These are phyloP conservation scores for Lithospermum erythrorhizon DNA, from an alignment of 257 asterid species.

Conservation along the genomic window DNA sequence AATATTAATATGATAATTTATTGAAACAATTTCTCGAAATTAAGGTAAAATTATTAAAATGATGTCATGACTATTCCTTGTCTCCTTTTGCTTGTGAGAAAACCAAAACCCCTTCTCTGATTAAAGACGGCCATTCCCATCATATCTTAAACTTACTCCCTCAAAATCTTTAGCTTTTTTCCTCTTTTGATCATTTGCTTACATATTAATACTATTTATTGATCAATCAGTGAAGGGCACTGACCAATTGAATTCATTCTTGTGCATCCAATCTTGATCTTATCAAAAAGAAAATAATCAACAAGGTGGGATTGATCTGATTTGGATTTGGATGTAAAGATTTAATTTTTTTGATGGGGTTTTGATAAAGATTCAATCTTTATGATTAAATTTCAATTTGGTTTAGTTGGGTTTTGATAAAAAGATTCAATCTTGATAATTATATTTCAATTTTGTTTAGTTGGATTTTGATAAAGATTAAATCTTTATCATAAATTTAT, in stretches of 20 bases:
- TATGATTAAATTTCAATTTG: constrained; percentile 8
- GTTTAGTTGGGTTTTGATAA: constrained; percentile 20
- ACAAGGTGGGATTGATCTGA: constrained; percentile 22
- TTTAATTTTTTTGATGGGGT: constrained; percentile 16
- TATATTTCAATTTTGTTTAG: not conserved
- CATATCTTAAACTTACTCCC: constrained; percentile 6
- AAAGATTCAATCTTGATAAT: constrained; percentile 7
- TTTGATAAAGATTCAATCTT: constrained; percentile 28
- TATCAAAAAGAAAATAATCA: constrained; percentile 3
- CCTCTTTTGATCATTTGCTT: constrained; percentile 6
- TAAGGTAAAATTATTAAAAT: not conserved
- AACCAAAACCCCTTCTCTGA: constrained; percentile 11
- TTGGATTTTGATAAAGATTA: constrained; percentile 17
- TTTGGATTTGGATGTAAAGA: constrained; percentile 13
- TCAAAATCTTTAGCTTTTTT: constrained; percentile 3
- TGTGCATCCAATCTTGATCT: constrained; percentile 16
- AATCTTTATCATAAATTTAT: constrained; percentile 14
- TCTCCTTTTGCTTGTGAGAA: constrained; percentile 17
- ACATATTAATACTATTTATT: not conserved
- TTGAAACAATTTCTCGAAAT: too few relatives aligned
- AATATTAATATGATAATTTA: too few relatives aligned
- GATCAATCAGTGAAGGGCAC: constrained; percentile 14
- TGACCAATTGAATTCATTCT: constrained; percentile 24
- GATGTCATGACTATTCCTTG: constrained; percentile 18
- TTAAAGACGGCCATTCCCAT: constrained; percentile 20